A percentile compares a stretch with the other conserved stretches of the same genome.
Conservation (phyloP, 257 asterid species). For the Misopates orontium region DNA sequence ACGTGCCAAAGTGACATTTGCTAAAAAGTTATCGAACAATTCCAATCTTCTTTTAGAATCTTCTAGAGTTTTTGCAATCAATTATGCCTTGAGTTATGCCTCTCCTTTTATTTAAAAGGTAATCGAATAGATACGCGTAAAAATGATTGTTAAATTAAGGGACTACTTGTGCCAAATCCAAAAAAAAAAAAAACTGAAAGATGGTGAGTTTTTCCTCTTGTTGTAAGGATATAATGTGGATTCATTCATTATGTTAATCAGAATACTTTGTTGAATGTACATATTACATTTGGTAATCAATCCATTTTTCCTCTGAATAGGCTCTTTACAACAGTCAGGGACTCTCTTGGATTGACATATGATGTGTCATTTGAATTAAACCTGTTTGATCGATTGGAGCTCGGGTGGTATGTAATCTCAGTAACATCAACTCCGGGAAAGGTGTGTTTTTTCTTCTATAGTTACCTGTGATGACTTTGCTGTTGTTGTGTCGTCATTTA, state of each 20-base stretch:
- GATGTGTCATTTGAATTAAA: constrained; percentile 97
- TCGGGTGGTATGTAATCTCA: constrained; percentile 98
- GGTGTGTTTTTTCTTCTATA: constrained; percentile 45
- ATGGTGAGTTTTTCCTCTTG: neutral
- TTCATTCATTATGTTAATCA: constrained; percentile 8
- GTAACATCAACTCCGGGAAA: constrained; percentile 97
- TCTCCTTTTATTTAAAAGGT: neutral
- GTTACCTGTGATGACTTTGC: constrained; percentile 15
- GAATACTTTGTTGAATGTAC: constrained; percentile 15
- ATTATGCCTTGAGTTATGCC: neutral
- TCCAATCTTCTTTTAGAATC: neutral
- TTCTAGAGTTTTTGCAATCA: neutral
- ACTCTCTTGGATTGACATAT: constrained; percentile 96
- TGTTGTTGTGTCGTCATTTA: constrained; percentile 26
- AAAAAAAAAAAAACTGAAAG: no score
- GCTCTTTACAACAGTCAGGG: constrained; percentile 97
- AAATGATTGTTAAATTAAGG: neutral
- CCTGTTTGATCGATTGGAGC: constrained; percentile 91
- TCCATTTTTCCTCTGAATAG: constrained; percentile 35
- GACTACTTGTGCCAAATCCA: neutral
- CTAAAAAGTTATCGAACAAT: neutral
- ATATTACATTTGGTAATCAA: constrained; percentile 15
- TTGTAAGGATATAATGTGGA: neutral
- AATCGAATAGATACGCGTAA: neutral
- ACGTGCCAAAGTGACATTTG: neutral